phyloP scores from a whole-genome alignment of 257 asterid species.

The Orobanche coerulescens region DNA sequence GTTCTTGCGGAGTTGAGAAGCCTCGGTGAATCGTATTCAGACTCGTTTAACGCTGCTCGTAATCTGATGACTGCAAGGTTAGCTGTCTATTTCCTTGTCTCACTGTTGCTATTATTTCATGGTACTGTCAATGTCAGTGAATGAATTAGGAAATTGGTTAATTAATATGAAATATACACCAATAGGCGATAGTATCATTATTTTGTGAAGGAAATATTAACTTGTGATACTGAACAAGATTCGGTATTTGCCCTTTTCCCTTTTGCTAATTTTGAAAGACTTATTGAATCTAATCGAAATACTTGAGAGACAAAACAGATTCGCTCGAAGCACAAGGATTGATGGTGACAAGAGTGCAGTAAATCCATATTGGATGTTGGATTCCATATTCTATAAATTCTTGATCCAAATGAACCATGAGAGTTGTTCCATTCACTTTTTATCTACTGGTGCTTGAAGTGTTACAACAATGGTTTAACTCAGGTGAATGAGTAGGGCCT shows the following conservation, averaged over 20 bases:
- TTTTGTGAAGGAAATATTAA: background rate
- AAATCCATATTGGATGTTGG: no score
- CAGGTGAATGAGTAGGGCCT: background rate
- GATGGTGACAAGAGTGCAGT: no score
- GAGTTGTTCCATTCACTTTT: background rate
- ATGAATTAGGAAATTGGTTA: background rate
- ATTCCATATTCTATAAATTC: background rate
- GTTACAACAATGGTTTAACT: background rate
- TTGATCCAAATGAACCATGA: slow-evolving; percentile 8
- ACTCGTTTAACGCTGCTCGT: slow-evolving; percentile 56
- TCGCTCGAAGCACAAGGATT: no score
- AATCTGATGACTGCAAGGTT: slow-evolving; percentile 66
- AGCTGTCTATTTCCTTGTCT: slow-evolving; percentile 13
- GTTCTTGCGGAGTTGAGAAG: slow-evolving; percentile 70
- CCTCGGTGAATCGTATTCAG: slow-evolving; percentile 57
- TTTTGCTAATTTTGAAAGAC: background rate
- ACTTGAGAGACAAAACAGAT: no score
- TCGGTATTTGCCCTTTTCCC: background rate
- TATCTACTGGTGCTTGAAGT: background rate
- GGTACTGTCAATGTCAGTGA: background rate
- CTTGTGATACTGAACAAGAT: background rate
- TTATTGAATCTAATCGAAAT: no score
- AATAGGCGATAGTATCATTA: background rate
- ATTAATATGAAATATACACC: background rate
- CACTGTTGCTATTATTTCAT: background rate